Evolutionary conservation across 495 filamentous ascomycete species (phyloP), one percentile per base, ranked within the genome.

Genomic region (Penicillium flavigenum): DNA sequence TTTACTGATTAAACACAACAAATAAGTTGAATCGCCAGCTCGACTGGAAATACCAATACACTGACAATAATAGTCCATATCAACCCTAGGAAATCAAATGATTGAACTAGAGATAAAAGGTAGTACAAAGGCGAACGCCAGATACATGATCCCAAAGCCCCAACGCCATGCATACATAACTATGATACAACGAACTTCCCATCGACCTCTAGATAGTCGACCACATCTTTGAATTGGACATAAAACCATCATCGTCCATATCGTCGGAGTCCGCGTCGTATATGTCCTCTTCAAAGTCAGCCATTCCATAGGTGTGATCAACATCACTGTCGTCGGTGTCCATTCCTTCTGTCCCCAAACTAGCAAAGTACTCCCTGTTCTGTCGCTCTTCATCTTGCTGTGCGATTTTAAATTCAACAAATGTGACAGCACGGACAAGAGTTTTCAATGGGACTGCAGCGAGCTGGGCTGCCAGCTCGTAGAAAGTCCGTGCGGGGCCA

Each of bases 401-500:
- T 29, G 69, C 65, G 39, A 85, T 63, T 43, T 64, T 76, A 42
- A 63, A 54, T 56, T 86, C 83, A 11, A 72, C 71, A 20, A 79
- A 72, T 9, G 66, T 65, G 0, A 86, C 82, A 34, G 72, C 76
- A 20, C 67, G 60, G 8, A 85, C 53, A 20, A 86, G 64, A 5
- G 73, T 81, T 38, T 71, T 60, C 29, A 84, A 47, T 11, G 72
- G 74, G 16, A 85, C 55, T 9, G 79, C 81, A 14, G 72, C 69
- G 16, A 75, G 57, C 53, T 75, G 72, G 53, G 86, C 85, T 14
- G 79, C 82, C 34, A 77, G 66, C 51, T 79, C 70, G 58, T 83
- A 85, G 49, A 91, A 84, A 0, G 57, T 58, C 45, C 68, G 79
- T 6, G 84, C 86, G 0, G 67, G 60, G 12, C 80, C 74, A 5